phyloP scores from a whole-genome alignment of 2,329 filamentous ascomycete species.

The Hymenoscyphus salicellus region DNA sequence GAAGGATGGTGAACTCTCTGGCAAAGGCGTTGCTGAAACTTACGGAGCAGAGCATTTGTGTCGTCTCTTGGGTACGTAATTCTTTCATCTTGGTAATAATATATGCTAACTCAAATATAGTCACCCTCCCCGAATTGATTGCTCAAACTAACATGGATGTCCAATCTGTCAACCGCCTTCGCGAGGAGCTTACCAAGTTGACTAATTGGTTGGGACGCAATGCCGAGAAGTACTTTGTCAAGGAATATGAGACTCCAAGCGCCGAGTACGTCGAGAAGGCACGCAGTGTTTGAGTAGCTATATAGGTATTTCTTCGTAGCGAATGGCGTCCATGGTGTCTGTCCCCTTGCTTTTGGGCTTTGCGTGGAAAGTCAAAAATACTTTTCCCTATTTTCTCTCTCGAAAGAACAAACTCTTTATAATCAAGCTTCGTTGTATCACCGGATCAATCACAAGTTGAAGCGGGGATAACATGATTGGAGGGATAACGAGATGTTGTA shows the following conservation, averaged over 20 bases:
- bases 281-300: constrained; percentile 22
- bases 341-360: background rate
- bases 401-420: background rate
- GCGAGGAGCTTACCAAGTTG: constrained; percentile 85
- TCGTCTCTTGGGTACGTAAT: constrained; percentile 74
- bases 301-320: constrained; percentile 19
- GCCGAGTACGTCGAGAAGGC: constrained; percentile 71
- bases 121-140: constrained; percentile 86
- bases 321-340: constrained; percentile 28
- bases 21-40: constrained; percentile 72
- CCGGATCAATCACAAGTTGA: background rate
- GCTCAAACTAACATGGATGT: constrained; percentile 98
- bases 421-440: background rate
- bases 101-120: constrained; percentile 45
- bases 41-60: constrained; percentile 93
- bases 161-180: constrained; percentile 81
- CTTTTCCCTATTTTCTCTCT: background rate
- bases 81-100: background rate
- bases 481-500: background rate
- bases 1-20: constrained; percentile 60
- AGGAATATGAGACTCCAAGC: constrained; percentile 69
- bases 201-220: constrained; percentile 75
- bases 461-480: background rate
- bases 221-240: constrained; percentile 72
- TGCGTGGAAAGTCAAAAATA: background rate